A percentile compares a stretch with the other conserved stretches of the same genome.
Conservation (phyloP, 2,329 filamentous ascomycete genomes). For the Hypomyces perniciosus region DNA sequence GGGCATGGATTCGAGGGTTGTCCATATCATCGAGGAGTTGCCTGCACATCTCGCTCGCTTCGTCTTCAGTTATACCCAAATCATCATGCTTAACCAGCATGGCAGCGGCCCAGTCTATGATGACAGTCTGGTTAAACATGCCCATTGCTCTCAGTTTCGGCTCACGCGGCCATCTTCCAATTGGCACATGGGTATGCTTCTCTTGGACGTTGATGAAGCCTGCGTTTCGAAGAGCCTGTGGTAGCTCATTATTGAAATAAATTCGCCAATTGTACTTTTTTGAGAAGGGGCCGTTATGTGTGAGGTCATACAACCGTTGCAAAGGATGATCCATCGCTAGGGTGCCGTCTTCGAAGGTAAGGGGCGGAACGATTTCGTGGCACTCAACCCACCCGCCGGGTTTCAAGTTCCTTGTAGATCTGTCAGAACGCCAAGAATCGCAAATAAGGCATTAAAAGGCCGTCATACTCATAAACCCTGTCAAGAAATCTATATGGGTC, state of each 20-base stretch:
- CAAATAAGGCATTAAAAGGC: background rate
- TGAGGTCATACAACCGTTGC: constrained; percentile 27
- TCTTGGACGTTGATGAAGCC: constrained; percentile 32
- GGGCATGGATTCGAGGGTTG: constrained; percentile 28
- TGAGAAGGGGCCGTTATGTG: constrained; percentile 28
- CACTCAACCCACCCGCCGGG: constrained; percentile 37
- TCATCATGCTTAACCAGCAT: constrained; percentile 28
- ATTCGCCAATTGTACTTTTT: constrained; percentile 31
- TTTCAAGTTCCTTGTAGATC: constrained; percentile 24
- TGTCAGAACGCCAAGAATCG: constrained; percentile 9
- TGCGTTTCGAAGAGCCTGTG: constrained; percentile 22
- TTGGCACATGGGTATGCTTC: constrained; percentile 25
- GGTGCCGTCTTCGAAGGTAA: constrained; percentile 29
- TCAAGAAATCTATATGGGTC: constrained; percentile 44
- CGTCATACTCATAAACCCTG: constrained; percentile 38
- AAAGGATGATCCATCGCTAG: constrained; percentile 25
- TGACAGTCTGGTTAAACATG: constrained; percentile 30
- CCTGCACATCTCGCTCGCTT: constrained; percentile 27
- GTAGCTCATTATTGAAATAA: constrained; percentile 23
- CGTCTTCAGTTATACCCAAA: constrained; percentile 28
- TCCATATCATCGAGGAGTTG: constrained; percentile 27
- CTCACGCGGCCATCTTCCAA: constrained; percentile 35
- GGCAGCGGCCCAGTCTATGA: constrained; percentile 30
- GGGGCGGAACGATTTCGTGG: constrained; percentile 28
- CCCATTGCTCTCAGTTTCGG: constrained; percentile 31